These are phyloP conservation scores for Marchantia paleacea DNA, from an alignment of 225 moss, liverwort and hornwort genomes.

Conservation along the genomic window DNA sequence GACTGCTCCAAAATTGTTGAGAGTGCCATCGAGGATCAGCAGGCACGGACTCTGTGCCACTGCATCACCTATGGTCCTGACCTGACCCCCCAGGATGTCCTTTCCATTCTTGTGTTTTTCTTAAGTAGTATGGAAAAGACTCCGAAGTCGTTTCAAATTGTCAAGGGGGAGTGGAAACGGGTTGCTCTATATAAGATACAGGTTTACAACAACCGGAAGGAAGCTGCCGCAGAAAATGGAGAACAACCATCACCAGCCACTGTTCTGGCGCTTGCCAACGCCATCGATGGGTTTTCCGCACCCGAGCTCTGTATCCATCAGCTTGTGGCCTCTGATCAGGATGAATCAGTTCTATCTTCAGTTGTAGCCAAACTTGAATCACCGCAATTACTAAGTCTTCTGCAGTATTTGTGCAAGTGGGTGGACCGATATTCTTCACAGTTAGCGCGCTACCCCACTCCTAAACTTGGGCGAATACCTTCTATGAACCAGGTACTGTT, in stretches of 20 bases:
- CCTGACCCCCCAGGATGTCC: slow-evolving; percentile 55
- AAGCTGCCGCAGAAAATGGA: neutral
- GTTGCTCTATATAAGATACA: slow-evolving; percentile 47
- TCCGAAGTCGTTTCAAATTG: slow-evolving; percentile 40
- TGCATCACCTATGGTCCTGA: slow-evolving; percentile 54
- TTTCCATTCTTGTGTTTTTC: slow-evolving; percentile 54
- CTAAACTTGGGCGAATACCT: slow-evolving; percentile 53
- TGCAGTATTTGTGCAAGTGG: slow-evolving; percentile 73
- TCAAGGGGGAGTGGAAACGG: slow-evolving; percentile 61
- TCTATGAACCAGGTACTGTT: slow-evolving; percentile 65
- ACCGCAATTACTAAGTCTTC: slow-evolving; percentile 55
- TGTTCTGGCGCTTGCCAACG: slow-evolving; percentile 58
- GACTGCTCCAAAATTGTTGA: slow-evolving; percentile 48
- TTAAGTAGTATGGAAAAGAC: slow-evolving; percentile 42
- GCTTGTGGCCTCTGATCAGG: slow-evolving; percentile 64
- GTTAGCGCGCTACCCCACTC: slow-evolving; percentile 50
- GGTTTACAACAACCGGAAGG: slow-evolving; percentile 22
- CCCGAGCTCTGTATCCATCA: slow-evolving; percentile 70
- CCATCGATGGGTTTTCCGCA: slow-evolving; percentile 65
- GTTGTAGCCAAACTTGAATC: slow-evolving; percentile 60
- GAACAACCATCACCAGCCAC: neutral
- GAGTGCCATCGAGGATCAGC: slow-evolving; percentile 50
- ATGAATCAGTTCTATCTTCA: slow-evolving; percentile 70
- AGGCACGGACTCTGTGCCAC: slow-evolving; percentile 39
- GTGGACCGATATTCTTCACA: slow-evolving; percentile 58